Evolutionary conservation across 1,139 yeast species (phyloP).

Genomic region (Diutina rugosa): DNA sequence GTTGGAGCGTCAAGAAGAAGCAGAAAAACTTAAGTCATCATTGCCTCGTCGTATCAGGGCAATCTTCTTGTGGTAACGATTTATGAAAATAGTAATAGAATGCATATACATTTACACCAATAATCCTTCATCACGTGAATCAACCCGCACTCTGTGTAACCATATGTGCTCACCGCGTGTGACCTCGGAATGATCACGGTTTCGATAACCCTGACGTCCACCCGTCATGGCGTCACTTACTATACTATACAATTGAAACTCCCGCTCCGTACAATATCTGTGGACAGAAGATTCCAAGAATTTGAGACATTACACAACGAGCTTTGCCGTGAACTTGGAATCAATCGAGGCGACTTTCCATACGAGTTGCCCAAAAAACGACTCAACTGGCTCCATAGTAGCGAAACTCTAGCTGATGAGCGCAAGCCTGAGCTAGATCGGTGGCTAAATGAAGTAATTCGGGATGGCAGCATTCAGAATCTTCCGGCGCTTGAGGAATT

Average conservation of each 20-base stretch:
- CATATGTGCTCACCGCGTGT: not conserved
- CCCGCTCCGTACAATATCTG: not conserved
- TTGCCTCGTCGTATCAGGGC: not conserved
- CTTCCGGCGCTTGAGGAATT: not conserved
- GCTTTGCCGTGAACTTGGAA: not conserved
- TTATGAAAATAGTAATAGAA: not conserved
- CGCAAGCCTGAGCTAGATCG: not conserved
- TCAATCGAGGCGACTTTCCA: not conserved
- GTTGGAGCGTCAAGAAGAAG: conserved; percentile 50
- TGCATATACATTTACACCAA: not conserved
- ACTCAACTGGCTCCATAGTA: not conserved
- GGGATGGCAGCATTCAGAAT: not conserved
- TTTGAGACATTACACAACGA: not conserved
- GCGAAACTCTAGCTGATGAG: not conserved
- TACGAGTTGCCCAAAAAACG: not conserved
- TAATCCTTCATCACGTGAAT: not conserved
- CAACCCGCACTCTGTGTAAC: not conserved
- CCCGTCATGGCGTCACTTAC: not conserved
- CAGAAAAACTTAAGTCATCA: conserved; percentile 29
- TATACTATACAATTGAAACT: not conserved
- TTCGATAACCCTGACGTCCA: not conserved
- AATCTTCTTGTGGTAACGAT: conserved; percentile 1
- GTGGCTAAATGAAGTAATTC: not conserved
- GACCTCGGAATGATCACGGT: not conserved
- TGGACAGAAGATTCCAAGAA: not conserved